phyloP scores from a whole-genome alignment of 805 yeast genomes.

The Lipomyces chichibuensis region DNA sequence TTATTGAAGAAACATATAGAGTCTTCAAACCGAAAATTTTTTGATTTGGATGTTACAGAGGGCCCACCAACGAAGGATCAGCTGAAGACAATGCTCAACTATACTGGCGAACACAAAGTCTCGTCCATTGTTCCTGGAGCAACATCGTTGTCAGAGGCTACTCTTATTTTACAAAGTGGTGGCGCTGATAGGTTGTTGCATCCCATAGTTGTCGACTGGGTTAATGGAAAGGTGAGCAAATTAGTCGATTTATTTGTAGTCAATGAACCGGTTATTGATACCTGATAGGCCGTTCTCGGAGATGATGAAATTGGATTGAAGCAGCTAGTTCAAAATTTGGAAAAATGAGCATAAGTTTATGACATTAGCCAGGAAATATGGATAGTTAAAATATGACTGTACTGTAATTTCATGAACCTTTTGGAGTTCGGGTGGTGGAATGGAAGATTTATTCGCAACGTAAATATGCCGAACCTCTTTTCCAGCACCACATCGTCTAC shows the following conservation, averaged over 20 bases:
- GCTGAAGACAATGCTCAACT: conserved; percentile 33
- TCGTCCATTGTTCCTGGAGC: conserved; percentile 33
- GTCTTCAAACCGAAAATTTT: conserved; percentile 34
- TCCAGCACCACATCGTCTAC: neutral
- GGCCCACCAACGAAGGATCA: conserved; percentile 40
- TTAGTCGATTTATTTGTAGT: neutral
- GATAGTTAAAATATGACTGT: too few relatives aligned
- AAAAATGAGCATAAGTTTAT: conserved; percentile 1
- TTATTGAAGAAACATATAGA: conserved; percentile 11
- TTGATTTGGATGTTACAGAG: conserved; percentile 45
- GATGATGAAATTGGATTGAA: conserved; percentile 33
- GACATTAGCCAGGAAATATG: neutral
- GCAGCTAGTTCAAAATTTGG: conserved; percentile 25
- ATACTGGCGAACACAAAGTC: conserved; percentile 27
- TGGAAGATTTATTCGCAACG: neutral
- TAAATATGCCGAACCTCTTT: neutral
- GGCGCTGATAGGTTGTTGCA: conserved; percentile 20
- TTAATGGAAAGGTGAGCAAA: conserved; percentile 31
- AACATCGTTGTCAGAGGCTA: conserved; percentile 23
- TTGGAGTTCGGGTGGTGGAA: neutral
- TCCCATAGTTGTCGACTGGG: conserved; percentile 38
- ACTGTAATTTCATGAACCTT: neutral
- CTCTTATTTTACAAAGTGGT: conserved; percentile 20
- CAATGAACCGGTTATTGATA: neutral
- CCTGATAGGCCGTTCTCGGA: conserved; percentile 33